A percentile compares a stretch with the other conserved stretches of the same genome.
These are phyloP conservation scores for Trichophyton mentagrophytes DNA, from an alignment of 2,329 filamentous ascomycete species.

Conservation along the genomic window DNA sequence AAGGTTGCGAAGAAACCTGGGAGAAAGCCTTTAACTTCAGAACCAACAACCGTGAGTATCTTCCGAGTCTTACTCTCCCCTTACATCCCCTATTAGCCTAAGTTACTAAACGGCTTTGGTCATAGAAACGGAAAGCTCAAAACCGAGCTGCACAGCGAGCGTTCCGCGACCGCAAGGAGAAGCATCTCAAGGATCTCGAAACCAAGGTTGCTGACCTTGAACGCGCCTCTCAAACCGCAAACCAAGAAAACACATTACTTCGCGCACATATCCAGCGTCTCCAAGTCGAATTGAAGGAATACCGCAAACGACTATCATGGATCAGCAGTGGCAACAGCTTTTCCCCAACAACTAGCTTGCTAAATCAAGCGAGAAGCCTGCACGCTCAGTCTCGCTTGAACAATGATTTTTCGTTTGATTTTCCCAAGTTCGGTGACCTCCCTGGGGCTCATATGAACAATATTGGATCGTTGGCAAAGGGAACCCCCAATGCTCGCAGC, in stretches of 20 bases:
- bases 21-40: constrained; percentile 85
- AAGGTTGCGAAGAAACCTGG: constrained; percentile 92
- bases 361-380: constrained; percentile 36
- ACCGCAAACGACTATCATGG: constrained; percentile 70
- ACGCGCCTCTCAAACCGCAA: constrained; percentile 69
- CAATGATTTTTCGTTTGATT: constrained; percentile 87
- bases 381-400: constrained; percentile 50
- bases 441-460: constrained; percentile 43
- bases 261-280: constrained; percentile 81
- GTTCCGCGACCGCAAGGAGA: constrained; percentile 90
- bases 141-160: constrained; percentile 86
- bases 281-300: constrained; percentile 73
- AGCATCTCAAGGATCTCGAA: constrained; percentile 44
- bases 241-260: constrained; percentile 71
- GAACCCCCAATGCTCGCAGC: background rate
- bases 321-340: constrained; percentile 36
- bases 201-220: constrained; percentile 53
- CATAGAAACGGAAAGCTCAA: constrained; percentile 61
- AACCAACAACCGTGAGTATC: constrained; percentile 79
- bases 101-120: constrained; percentile 13
- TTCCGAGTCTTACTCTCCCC: constrained; percentile 1
- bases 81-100: background rate
- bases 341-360: constrained; percentile 34
- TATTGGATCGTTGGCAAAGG: constrained; percentile 1
- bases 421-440: constrained; percentile 79